Conservation (phyloP, 164 flowering plant species). For the Berberis thunbergii region DNA sequence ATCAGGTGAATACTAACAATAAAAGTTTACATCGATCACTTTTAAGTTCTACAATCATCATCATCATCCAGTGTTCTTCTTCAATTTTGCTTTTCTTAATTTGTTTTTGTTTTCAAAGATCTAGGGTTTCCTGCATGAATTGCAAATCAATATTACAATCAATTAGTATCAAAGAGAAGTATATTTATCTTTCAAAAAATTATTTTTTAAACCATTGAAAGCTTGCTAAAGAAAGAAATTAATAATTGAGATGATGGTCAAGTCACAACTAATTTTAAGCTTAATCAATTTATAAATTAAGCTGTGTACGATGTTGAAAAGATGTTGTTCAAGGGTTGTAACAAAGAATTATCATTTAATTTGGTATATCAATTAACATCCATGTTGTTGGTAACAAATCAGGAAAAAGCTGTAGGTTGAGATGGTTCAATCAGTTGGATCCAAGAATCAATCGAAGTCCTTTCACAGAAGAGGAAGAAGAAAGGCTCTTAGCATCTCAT, state of each 20-base stretch:
- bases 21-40: background rate
- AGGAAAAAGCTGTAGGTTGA: constrained; percentile 74
- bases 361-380: background rate
- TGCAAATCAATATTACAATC: no score
- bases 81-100: background rate
- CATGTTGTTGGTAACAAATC: constrained; percentile 1
- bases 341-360: background rate
- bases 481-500: constrained; percentile 50
- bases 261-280: no score
- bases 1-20: constrained; percentile 43
- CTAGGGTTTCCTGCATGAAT: no score
- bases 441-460: constrained; percentile 57
- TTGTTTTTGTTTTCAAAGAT: no score
- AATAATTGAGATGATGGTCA: no score
- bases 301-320: no score
- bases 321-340: background rate
- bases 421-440: constrained; percentile 74
- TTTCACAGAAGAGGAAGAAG: constrained; percentile 71
- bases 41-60: background rate
- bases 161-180: no score
- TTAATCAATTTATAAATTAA: no score
- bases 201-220: no score
- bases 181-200: no score
- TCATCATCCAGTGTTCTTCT: background rate
- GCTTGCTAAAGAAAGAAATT: no score